Evolutionary conservation across 345 rosid genomes (phyloP), one percentile per base, ranked within the genome.

Genomic region (Streptanthus diversifolius): DNA sequence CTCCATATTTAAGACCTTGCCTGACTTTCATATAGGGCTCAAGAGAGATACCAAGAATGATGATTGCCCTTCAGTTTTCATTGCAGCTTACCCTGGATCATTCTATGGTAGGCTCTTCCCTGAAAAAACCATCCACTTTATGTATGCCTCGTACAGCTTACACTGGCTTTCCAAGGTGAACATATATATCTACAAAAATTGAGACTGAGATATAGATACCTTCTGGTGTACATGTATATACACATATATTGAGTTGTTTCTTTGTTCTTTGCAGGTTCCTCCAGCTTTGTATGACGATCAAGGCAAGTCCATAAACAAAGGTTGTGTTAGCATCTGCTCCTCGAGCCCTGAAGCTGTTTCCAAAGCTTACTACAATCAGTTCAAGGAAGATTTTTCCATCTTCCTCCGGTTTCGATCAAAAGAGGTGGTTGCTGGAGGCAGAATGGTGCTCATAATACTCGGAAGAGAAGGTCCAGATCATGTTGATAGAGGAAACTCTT

Each of bases 121-220:
- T 15, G 63, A 69, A 74, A 80, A 81, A 12, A 79, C 76, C 65
- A 56, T 93, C 71, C 96, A 93, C 83, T 89, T 93, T 60, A 80
- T 88, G 45, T 76, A 87, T 39, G 84, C 97, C 6, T 87, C 92
- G 58, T 76, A 82, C 78, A 88, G 96, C 58, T 76, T 90, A 73
- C 97, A 93, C 87, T 93, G 98, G 98, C 86, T 93, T 11, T 93
- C 98, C 24, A 86, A 82, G 93, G 98, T 92, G 11, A 27, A 21
- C 66, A 32, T n/a, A 39, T 10, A 0, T n/a, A 17, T n/a, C 8
- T 39, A 24, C 3, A 9, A 3, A 39, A 63, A 7, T 4, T 21
- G 19, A 53, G 32, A 24, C 2, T 11, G 1, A 40, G 15, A 59
- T 21, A 19, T 5, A 75, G 17, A 45, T 17, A 43, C 49, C 15